Percentiles rank a stretch among this genome's conserved stretches.
These are phyloP conservation scores for Penicillium canescens DNA, from an alignment of 495 filamentous ascomycete genomes.

Conservation along the genomic window DNA sequence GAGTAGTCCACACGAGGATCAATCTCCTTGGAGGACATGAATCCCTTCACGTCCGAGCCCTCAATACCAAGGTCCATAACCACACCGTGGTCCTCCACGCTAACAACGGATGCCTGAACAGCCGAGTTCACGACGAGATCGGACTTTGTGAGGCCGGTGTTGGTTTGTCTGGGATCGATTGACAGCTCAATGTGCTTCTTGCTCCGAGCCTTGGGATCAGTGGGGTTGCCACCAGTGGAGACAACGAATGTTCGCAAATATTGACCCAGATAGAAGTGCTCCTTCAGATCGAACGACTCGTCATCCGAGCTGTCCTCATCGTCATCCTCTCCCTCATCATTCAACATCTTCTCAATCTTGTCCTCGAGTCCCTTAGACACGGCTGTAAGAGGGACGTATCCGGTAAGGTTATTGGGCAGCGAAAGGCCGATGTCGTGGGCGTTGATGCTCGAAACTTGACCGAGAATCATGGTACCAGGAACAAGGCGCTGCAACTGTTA, in stretches of 20 bases:
- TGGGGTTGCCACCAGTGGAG: constrained; percentile 57
- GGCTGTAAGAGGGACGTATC: constrained; percentile 86
- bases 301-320: constrained; percentile 56
- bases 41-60: constrained; percentile 67
- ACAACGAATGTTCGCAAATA: constrained; percentile 84
- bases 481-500: constrained; percentile 67
- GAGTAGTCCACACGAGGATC: constrained; percentile 57
- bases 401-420: constrained; percentile 88
- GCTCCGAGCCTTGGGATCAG: constrained; percentile 62
- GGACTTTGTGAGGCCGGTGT: constrained; percentile 66
- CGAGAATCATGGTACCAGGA: constrained; percentile 81
- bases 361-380: constrained; percentile 74
- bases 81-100: constrained; percentile 92
- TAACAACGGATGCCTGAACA: constrained; percentile 83
- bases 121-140: constrained; percentile 71
- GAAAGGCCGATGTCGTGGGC: constrained; percentile 74
- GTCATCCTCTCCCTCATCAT: constrained; percentile 53
- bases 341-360: constrained; percentile 63
- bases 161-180: constrained; percentile 71
- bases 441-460: constrained; percentile 81
- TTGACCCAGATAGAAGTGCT: constrained; percentile 79
- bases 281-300: constrained; percentile 63
- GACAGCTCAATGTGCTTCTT: constrained; percentile 85
- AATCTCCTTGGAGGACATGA: constrained; percentile 87
- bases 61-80: constrained; percentile 88